Percentiles rank a stretch among this genome's conserved stretches.
phyloP scores from a whole-genome alignment of 345 rosid genomes.

The Kandelia obovata region DNA sequence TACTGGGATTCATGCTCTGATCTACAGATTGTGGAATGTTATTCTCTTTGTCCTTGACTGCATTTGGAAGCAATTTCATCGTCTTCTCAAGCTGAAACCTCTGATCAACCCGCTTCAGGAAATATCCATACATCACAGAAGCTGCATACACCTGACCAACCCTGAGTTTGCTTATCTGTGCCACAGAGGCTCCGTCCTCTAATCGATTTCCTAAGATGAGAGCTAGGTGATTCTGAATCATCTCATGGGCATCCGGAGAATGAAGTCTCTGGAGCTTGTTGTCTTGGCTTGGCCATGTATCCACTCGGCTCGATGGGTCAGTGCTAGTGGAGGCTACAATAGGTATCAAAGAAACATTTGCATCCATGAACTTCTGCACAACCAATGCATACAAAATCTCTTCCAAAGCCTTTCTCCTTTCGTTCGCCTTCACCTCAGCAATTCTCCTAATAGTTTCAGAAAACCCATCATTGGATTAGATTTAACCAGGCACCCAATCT shows the following conservation, averaged over 20 bases:
- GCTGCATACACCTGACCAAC: slow-evolving; percentile 99
- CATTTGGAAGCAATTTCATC: slow-evolving; percentile 76
- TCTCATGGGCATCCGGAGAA: slow-evolving; percentile 84
- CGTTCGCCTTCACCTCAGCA: slow-evolving; percentile 91
- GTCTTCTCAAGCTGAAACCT: slow-evolving; percentile 95
- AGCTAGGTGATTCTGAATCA: slow-evolving; percentile 92
- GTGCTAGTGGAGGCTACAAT: slow-evolving; percentile 44
- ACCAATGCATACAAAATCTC: slow-evolving; percentile 87
- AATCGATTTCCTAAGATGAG: slow-evolving; percentile 71
- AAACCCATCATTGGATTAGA: slow-evolving; percentile 11
- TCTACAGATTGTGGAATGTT: slow-evolving; percentile 28
- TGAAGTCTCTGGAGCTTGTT: slow-evolving; percentile 72
- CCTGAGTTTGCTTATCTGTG: slow-evolving; percentile 78
- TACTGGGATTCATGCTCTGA: slow-evolving; percentile 30
- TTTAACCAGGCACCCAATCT: neutral
- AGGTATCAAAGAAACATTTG: slow-evolving; percentile 72
- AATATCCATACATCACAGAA: slow-evolving; percentile 94
- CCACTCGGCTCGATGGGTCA: slow-evolving; percentile 58
- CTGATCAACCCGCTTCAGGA: slow-evolving; percentile 87
- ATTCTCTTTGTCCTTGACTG: slow-evolving; percentile 28
- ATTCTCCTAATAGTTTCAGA: slow-evolving; percentile 58
- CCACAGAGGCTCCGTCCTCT: slow-evolving; percentile 53
- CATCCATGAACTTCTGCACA: slow-evolving; percentile 93
- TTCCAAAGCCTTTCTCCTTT: slow-evolving; percentile 69
- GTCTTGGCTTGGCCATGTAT: slow-evolving; percentile 62